Evolutionary conservation across 2,329 filamentous ascomycete species (phyloP), one percentile per base, ranked within the genome.

Genomic region (Blastomyces percursus): DNA sequence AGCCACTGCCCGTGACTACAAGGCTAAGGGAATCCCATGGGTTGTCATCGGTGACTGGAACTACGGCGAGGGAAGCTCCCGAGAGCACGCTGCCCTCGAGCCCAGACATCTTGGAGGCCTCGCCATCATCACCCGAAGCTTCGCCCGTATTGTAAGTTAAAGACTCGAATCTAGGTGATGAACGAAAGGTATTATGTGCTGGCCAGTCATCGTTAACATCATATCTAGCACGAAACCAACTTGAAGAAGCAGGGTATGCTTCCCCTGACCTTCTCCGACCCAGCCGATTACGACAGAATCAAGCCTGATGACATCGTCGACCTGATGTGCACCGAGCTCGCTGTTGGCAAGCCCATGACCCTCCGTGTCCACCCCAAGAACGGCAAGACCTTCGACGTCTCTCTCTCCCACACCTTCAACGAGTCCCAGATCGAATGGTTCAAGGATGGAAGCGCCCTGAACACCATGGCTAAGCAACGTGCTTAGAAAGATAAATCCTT

Each of bases 231-330:
- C 85, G 94, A 99, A 85, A 99, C 94, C 83, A 99, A 99, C 86
- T 81, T 99, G 82, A 99, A 99, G 90, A 99, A 99, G 88, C 94
- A 99, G 86, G 94, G 94, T 80, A 96, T 99, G 93, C 89, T 99
- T 81, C 94, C 94, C 73, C 85, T 99, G 68, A 97, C 92, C 72
- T 99, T 99, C 81, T 80, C 86, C 63, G 87, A 97, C 75, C 93
- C 93, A 63, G 93, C 88, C 76, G 94, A 99, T 79, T 99, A 99
- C 79, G 94, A 99, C 78, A 96, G 90, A 85, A 92, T 99, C 78
- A 86, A 88, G 76, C 89, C 91, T 69, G 87, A 94, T 65, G 94
- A 96, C 83, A 92, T 88, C 80, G 86, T 97, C 70, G 92, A 96
- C 77, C 82, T 99, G 64, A 79, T 91, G 73, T 88, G 86, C 84